A percentile compares a stretch with the other conserved stretches of the same genome.
These are phyloP conservation scores for Kodamaea sagamina DNA, from an alignment of 805 yeast species.

Conservation along the genomic window DNA sequence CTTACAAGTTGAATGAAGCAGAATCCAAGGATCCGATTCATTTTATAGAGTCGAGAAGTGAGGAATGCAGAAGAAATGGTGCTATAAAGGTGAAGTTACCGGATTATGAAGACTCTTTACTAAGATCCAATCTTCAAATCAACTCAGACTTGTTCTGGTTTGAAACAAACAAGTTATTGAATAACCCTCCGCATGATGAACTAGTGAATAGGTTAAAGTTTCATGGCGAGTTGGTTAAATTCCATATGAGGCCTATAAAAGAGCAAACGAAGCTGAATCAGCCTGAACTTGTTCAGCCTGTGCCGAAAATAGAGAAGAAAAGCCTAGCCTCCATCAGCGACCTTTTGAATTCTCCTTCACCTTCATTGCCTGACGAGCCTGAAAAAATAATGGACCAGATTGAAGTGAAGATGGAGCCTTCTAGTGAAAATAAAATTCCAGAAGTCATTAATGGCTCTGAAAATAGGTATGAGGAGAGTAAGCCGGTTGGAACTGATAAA, in stretches of 20 bases:
- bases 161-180: constrained; percentile 49
- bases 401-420: neutral
- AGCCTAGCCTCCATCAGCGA: neutral
- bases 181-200: constrained; percentile 44
- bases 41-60: constrained; percentile 56
- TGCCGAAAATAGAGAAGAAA: neutral
- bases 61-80: constrained; percentile 62
- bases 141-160: constrained; percentile 55
- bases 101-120: constrained; percentile 18
- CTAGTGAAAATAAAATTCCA: too few species aligned
- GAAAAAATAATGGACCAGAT: neutral
- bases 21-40: constrained; percentile 61
- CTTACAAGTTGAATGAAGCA: constrained; percentile 52
- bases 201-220: constrained; percentile 48
- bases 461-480: too few species aligned
- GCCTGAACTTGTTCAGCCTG: neutral
- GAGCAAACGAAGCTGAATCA: neutral
- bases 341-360: constrained; percentile 6
- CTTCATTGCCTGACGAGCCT: constrained; percentile 4
- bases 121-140: constrained; percentile 27
- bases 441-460: too few species aligned
- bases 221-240: constrained; percentile 46
- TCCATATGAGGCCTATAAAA: constrained; percentile 28
- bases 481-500: too few species aligned
- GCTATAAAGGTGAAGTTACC: constrained; percentile 78